phyloP scores from a whole-genome alignment of 2,329 filamentous ascomycete species.

The Phaeomoniella chlamydospora region DNA sequence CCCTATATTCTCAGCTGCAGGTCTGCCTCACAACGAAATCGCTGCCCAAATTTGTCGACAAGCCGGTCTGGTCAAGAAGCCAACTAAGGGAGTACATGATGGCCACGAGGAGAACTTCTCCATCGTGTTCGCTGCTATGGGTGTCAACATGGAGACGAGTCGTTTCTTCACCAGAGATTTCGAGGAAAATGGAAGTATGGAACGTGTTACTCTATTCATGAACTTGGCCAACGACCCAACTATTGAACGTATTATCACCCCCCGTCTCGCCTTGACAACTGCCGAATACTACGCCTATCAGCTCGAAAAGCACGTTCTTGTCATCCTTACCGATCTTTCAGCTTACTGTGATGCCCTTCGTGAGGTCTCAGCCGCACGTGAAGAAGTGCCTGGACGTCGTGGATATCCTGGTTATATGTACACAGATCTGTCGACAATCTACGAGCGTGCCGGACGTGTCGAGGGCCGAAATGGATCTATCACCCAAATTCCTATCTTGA shows the following conservation, averaged over 20 bases:
- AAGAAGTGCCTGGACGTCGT: constrained; percentile 97
- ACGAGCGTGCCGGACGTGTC: constrained; percentile 97
- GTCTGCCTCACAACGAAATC: constrained; percentile 98
- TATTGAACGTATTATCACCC: constrained; percentile 99
- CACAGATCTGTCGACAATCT: constrained; percentile 99
- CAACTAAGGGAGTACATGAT: constrained; percentile 91
- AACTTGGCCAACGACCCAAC: constrained; percentile 99
- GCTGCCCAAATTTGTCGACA: constrained; percentile 98
- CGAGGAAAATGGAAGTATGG: constrained; percentile 97
- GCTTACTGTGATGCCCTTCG: constrained; percentile 97
- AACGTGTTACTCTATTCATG: constrained; percentile 91
- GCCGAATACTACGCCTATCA: constrained; percentile 99
- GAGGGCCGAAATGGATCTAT: constrained; percentile 95
- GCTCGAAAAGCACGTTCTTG: constrained; percentile 97
- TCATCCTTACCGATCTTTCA: constrained; percentile 95
- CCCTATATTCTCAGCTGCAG: constrained; percentile 94
- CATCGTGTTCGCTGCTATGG: constrained; percentile 98
- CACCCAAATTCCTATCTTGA: constrained; percentile 96
- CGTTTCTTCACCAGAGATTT: constrained; percentile 98
- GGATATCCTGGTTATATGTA: constrained; percentile 99
- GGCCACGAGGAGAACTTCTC: constrained; percentile 99
- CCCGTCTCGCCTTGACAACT: constrained; percentile 91
- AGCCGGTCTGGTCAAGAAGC: constrained; percentile 79
- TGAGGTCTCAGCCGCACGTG: constrained; percentile 93
- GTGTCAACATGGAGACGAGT: constrained; percentile 98